Base-by-base conservation (phyloP, 192 early-diverging fungal species). In the Coemansia sp. region DNA sequence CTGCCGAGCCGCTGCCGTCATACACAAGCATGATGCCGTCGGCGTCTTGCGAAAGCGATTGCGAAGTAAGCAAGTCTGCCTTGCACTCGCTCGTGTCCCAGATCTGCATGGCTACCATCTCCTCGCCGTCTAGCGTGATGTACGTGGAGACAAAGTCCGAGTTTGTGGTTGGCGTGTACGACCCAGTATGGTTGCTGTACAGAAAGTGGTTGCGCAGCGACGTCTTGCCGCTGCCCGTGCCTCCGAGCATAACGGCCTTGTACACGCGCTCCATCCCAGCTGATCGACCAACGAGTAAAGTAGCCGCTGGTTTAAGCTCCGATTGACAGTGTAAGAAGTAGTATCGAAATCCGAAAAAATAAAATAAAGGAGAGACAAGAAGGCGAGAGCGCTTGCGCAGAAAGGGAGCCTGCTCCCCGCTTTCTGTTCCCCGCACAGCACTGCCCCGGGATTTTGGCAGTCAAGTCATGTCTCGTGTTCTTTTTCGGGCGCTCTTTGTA, bases 141-240 rank as follows among this genome's bases (percentile, higher is more conserved):
- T 68, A 68, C 12, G 79, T 76, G 24, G 79, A 74, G 11, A 82
- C 70, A 73, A 82, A 82, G 67, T 82, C 79, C 4, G 79, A 64
- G 36, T 65, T 82, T 3, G 36, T 47, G 0, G 79, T 82, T 1
- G 70, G 62, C 39, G 62, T 39, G 57, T 72, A 60, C 29, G 63
- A 58, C 70, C 70, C 72, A 42, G 79, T 63, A 56, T 67, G 60
- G 64, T 14, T 76, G 45, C 61, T 68, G 74, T 70, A 56, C 10
- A 82, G 56, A 59, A 76, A 76, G 46, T 62, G 36, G 64, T 64
- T 82, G n/a, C 79, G 79, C 67, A 82, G 62, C 37, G 72, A 76
- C 29, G 74, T 82, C 37, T 82, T 82, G 65, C 79, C 79, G 17
- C 62, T 54, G 25, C 47, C 60, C 2, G 67, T n/a, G 7, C 59